phyloP scores from a whole-genome alignment of 164 flowering plant species.

The Vitis riparia region DNA sequence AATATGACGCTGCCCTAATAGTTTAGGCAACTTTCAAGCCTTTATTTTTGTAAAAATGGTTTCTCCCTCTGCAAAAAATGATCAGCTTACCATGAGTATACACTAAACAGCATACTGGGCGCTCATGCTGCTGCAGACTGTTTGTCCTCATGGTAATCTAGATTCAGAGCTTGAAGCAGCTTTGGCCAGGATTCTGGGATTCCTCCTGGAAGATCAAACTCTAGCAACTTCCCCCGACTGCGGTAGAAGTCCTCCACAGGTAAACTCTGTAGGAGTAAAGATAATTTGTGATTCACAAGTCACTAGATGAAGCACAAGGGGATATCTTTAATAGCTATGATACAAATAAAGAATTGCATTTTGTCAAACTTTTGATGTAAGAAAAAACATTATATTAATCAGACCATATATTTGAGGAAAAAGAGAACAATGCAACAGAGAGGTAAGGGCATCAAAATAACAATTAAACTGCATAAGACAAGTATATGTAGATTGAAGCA shows the following conservation, averaged over 20 bases:
- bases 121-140: slow-evolving; percentile 65
- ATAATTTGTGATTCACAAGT: neutral
- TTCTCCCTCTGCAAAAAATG: slow-evolving; percentile 35
- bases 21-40: neutral
- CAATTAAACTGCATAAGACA: no score
- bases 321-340: no score
- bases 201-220: slow-evolving; percentile 95
- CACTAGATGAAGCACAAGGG: neutral
- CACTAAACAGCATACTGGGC: neutral
- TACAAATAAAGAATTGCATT: no score
- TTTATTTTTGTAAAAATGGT: slow-evolving; percentile 12
- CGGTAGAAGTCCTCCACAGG: slow-evolving; percentile 89
- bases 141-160: slow-evolving; percentile 64
- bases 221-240: slow-evolving; percentile 68
- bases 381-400: no score
- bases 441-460: no score
- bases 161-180: slow-evolving; percentile 76
- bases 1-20: neutral
- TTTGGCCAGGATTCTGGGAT: slow-evolving; percentile 97
- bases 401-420: no score
- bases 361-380: no score
- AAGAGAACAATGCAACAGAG: no score
- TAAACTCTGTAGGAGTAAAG: slow-evolving; percentile 57
- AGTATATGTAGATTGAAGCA: no score
- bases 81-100: slow-evolving; percentile 23